Percentiles rank a stretch among this genome's conserved stretches.
Evolutionary conservation across 257 asterid species (phyloP).

Genomic region (Lithospermum erythrorhizon): DNA sequence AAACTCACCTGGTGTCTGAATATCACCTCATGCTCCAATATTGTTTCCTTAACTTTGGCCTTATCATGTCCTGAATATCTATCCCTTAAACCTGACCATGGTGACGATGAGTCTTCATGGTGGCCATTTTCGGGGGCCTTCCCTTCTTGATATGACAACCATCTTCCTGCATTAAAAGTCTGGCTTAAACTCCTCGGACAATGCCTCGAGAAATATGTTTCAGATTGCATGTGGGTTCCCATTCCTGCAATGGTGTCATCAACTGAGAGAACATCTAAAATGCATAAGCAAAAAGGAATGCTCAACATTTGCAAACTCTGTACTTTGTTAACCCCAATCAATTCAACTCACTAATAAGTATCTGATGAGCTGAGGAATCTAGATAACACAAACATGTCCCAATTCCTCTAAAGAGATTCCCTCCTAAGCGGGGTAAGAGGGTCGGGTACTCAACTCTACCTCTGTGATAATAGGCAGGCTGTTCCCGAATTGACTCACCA

Average conservation of each 20-base stretch:
- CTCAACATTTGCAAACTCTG: not conserved
- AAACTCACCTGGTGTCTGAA: conserved; percentile 59
- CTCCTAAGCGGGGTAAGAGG: too few species aligned
- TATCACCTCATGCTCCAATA: conserved; percentile 53
- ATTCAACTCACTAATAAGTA: not conserved
- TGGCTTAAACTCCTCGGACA: conserved; percentile 34
- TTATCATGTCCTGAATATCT: conserved; percentile 23
- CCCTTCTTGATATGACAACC: conserved; percentile 27
- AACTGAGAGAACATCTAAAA: too few species aligned
- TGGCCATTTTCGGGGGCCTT: conserved; percentile 20
- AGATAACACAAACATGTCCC: not conserved
- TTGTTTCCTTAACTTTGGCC: conserved; percentile 46
- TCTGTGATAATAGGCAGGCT: too few species aligned
- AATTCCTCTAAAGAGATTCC: not conserved
- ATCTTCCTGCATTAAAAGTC: conserved; percentile 19
- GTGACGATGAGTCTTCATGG: conserved; percentile 14
- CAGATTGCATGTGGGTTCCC: conserved; percentile 58
- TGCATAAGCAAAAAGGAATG: not conserved
- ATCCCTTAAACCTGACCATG: conserved; percentile 7
- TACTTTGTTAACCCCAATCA: not conserved
- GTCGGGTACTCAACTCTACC: too few species aligned
- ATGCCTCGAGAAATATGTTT: conserved; percentile 21
- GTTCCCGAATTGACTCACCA: too few species aligned
- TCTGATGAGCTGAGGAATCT: not conserved
- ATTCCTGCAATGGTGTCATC: conserved; percentile 32